phyloP scores from a whole-genome alignment of 2,329 filamentous ascomycete species.

The Penicillium olsonii region DNA sequence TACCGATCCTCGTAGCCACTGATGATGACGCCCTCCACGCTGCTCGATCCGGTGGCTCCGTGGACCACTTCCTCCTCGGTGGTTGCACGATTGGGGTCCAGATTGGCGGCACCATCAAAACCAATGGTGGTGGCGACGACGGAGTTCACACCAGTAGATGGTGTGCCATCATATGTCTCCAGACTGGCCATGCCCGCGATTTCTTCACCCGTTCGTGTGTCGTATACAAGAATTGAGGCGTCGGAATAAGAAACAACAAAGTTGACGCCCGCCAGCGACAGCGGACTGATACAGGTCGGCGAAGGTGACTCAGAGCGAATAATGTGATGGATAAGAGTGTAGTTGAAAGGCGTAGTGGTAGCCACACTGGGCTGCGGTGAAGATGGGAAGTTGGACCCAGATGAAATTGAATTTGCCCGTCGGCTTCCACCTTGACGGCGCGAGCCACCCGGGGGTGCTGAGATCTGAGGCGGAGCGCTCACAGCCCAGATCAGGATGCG shows the following conservation, averaged over 20 bases:
- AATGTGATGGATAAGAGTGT: conserved; percentile 87
- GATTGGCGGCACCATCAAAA: conserved; percentile 65
- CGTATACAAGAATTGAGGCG: conserved; percentile 86
- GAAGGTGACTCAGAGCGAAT: conserved; percentile 68
- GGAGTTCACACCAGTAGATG: conserved; percentile 81
- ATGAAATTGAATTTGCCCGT: conserved; percentile 89
- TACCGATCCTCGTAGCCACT: conserved; percentile 96
- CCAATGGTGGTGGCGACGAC: conserved; percentile 85
- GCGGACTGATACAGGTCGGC: conserved; percentile 87
- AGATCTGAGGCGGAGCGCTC: conserved; percentile 82
- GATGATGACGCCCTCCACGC: conserved; percentile 90
- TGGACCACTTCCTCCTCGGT: conserved; percentile 72
- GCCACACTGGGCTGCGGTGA: conserved; percentile 87
- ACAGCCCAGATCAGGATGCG: conserved; percentile 93
- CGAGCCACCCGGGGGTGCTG: conserved; percentile 73
- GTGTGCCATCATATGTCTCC: conserved; percentile 89
- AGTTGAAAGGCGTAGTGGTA: conserved; percentile 81
- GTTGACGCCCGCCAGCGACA: conserved; percentile 78
- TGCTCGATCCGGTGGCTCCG: conserved; percentile 79
- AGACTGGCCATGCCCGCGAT: conserved; percentile 89
- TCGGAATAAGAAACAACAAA: conserved; percentile 95
- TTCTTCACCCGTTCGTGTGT: conserved; percentile 88
- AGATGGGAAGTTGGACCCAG: conserved; percentile 86
- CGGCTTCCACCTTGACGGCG: conserved; percentile 75
- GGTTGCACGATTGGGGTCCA: conserved; percentile 64